A percentile compares a stretch with the other conserved stretches of the same genome.
Conservation (phyloP, 306 rosid genomes). For the Trichosanthes cucumerina region DNA sequence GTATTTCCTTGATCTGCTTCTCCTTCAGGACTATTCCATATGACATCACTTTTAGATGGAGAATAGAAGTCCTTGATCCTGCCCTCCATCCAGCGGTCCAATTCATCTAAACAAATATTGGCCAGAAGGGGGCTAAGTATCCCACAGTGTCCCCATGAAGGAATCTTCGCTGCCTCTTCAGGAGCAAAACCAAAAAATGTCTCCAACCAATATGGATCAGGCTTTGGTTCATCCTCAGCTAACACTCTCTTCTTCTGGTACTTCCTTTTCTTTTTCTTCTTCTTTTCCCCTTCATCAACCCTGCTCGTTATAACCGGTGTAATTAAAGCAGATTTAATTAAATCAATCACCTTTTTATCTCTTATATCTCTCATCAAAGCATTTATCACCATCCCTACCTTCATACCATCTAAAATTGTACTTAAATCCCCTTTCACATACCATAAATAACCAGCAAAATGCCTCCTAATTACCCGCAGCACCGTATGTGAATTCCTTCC, state of each 20-base stretch:
- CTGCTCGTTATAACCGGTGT: constrained; percentile 51
- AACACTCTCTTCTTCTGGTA: constrained; percentile 89
- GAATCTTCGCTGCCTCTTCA: constrained; percentile 74
- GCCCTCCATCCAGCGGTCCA: constrained; percentile 92
- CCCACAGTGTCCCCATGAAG: constrained; percentile 94
- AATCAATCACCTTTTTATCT: constrained; percentile 72
- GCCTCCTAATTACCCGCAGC: constrained; percentile 68
- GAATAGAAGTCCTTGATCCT: constrained; percentile 70
- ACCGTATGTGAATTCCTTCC: constrained; percentile 74
- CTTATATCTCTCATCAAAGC: constrained; percentile 83
- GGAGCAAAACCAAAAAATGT: constrained; percentile 86
- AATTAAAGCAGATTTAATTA: constrained; percentile 61
- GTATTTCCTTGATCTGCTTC: constrained; percentile 88
- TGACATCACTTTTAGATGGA: constrained; percentile 94
- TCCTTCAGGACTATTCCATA: constrained; percentile 78
- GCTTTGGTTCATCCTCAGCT: constrained; percentile 95
- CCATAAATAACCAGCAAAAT: constrained; percentile 82
- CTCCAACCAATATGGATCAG: constrained; percentile 94
- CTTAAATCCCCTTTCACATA: constrained; percentile 79
- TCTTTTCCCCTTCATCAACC: constrained; percentile 46
- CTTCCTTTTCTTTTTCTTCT: constrained; percentile 66
- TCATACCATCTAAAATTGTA: constrained; percentile 70
- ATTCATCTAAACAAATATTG: constrained; percentile 71
- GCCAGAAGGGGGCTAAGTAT: constrained; percentile 74
- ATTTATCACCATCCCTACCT: constrained; percentile 62